Evolutionary conservation across 2,329 filamentous ascomycete genomes (phyloP).

Genomic region (Sporothrix luriei): DNA sequence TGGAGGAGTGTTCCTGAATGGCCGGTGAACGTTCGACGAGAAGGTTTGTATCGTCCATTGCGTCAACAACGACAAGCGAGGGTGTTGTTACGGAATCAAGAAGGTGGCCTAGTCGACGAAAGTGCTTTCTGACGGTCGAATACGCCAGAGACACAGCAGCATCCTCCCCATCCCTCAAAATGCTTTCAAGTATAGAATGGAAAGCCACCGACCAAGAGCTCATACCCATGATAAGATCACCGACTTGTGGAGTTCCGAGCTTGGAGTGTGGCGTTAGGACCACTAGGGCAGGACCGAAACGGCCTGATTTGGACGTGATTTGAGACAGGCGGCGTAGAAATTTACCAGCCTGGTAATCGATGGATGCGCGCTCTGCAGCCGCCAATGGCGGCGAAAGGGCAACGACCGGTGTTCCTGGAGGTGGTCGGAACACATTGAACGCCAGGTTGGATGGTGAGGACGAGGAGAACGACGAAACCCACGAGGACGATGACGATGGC

Average conservation of each 20-base stretch:
- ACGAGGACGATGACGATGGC: background rate
- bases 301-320: slow-evolving; percentile 50
- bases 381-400: slow-evolving; percentile 44
- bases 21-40: slow-evolving; percentile 44
- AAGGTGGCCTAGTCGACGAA: slow-evolving; percentile 51
- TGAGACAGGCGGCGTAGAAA: slow-evolving; percentile 51
- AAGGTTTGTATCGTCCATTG: slow-evolving; percentile 54
- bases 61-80: slow-evolving; percentile 58
- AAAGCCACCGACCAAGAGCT: slow-evolving; percentile 61
- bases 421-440: slow-evolving; percentile 50
- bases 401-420: slow-evolving; percentile 46
- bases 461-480: background rate
- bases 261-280: slow-evolving; percentile 40
- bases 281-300: slow-evolving; percentile 52
- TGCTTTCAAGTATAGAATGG: slow-evolving; percentile 57
- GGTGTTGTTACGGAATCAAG: slow-evolving; percentile 58
- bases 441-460: background rate
- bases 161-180: slow-evolving; percentile 63
- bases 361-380: slow-evolving; percentile 41
- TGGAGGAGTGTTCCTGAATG: background rate
- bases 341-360: slow-evolving; percentile 54
- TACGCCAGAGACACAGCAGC: slow-evolving; percentile 62
- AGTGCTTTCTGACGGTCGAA: slow-evolving; percentile 56
- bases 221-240: slow-evolving; percentile 11
- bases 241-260: background rate